Base-by-base conservation (phyloP, 345 rosid genomes). In the Moricandia moricandioides region DNA sequence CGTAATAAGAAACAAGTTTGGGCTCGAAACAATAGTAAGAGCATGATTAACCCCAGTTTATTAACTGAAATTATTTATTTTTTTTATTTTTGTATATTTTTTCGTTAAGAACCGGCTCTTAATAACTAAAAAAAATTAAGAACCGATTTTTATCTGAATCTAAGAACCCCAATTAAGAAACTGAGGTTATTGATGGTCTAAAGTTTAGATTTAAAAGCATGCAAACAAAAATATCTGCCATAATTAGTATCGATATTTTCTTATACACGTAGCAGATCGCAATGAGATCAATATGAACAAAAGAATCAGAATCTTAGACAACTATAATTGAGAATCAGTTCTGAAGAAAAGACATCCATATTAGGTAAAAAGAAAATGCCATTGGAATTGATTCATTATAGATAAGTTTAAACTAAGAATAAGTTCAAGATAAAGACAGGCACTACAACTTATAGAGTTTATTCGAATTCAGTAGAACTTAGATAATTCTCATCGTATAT, bases 381-480 rank as follows among this genome's bases (percentile, higher is more conserved):
- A 75, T 35, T 67, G 9, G 79, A 67, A 75, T 75, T 67, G 18
- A 75, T 75, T 75, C 71, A 40, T 2, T 40, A n/a, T 49, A 49
- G 24, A 14, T 49, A 49, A 49, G 10, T 49, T 16, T 49, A 16
- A 49, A 49, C 18, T 12, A 14, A 73, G 65, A 73, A 73, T 40
- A 73, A 55, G 1, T 73, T 7, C 52, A 67, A 74, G 66, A 74
- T 74, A 65, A 64, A 30, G 71, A 40, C 30, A 11, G 1, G 14
- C 47, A 13, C 51, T 49, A 49, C 39, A 27, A 9, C 58, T 56
- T 17, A 47, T 47, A 58, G 52, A 57, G 37, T 1, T 31, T 31
- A 21, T 39, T 40, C 10, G 49, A 39, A 40, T 39, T 65, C 4
- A 55, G 57, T 24, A 65, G 49, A 14, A 18, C 57, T 40, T 17